Conservation (phyloP, 208 protist genomes). For the Leishmania arabica region DNA sequence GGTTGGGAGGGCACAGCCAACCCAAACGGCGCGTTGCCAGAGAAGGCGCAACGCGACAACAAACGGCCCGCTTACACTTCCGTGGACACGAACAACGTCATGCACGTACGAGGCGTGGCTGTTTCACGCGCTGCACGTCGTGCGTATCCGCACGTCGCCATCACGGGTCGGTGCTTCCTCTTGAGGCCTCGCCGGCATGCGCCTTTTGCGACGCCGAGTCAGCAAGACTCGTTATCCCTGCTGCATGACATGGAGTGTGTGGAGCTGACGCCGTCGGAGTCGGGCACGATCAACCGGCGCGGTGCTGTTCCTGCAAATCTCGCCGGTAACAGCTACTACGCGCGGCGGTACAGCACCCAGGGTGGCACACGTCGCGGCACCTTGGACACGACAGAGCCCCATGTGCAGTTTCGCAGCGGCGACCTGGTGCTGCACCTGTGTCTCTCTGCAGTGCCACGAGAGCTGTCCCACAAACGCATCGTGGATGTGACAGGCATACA, state of each 20-base stretch:
- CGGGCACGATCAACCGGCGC: neutral
- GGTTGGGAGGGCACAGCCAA: neutral
- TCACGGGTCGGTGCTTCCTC: constrained; percentile 38
- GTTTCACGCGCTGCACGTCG: neutral
- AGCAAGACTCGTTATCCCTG: neutral
- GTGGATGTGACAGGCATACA: constrained; percentile 77
- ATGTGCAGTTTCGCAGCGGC: constrained; percentile 21
- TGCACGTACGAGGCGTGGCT: neutral
- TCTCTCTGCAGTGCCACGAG: constrained; percentile 36
- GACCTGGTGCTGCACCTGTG: constrained; percentile 46
- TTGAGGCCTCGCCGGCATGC: constrained; percentile 3
- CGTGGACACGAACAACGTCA: neutral
- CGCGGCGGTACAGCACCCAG: constrained; percentile 43
- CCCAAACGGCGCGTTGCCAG: neutral
- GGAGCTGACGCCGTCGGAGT: constrained; percentile 19
- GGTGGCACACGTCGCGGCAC: neutral
- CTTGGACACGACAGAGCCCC: neutral
- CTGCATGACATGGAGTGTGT: constrained; percentile 19
- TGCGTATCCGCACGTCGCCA: constrained; percentile 17
- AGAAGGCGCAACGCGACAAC: neutral
- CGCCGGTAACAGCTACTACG: constrained; percentile 77
- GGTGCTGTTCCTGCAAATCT: constrained; percentile 42
- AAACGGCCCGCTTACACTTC: neutral
- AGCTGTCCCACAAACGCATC: constrained; percentile 44
- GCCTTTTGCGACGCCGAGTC: too few species aligned